phyloP scores from a whole-genome alignment of 2,329 filamentous ascomycete species.

The Colletotrichum sp. region DNA sequence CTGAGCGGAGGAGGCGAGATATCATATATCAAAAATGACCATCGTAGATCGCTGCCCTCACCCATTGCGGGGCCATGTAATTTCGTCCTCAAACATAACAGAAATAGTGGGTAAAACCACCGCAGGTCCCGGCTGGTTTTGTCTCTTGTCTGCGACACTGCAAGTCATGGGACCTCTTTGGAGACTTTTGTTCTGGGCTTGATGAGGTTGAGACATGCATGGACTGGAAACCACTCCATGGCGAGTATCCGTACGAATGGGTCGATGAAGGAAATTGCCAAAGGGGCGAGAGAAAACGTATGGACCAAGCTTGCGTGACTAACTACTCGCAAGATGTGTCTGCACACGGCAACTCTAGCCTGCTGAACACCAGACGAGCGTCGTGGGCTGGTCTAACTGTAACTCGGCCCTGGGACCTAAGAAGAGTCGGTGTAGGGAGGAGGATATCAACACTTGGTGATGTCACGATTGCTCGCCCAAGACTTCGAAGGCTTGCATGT shows the following conservation, averaged over 20 bases:
- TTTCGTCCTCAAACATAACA: constrained; percentile 7
- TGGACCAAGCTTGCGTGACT: neutral
- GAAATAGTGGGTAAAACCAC: neutral
- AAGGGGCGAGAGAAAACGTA: neutral
- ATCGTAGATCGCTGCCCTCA: constrained; percentile 9
- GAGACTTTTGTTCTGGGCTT: neutral
- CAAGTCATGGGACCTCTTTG: constrained; percentile 1
- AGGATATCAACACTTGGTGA: neutral
- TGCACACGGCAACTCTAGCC: neutral
- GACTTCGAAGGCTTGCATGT: neutral
- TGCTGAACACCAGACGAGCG: neutral
- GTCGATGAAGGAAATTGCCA: constrained; percentile 14
- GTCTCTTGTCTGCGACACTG: neutral
- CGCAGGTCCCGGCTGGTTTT: neutral
- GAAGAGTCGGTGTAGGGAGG: neutral
- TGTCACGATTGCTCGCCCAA: neutral
- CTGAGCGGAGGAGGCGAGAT: constrained; percentile 12
- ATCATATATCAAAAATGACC: constrained; percentile 19
- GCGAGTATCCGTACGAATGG: neutral
- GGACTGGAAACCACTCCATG: neutral
- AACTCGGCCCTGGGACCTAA: neutral
- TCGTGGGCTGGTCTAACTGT: neutral
- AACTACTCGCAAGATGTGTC: neutral
- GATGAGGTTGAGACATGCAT: constrained; percentile 18
- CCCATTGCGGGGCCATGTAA: neutral